These are phyloP conservation scores for Jaltomata sinuosa DNA, from an alignment of 257 asterid genomes.

Conservation along the genomic window DNA sequence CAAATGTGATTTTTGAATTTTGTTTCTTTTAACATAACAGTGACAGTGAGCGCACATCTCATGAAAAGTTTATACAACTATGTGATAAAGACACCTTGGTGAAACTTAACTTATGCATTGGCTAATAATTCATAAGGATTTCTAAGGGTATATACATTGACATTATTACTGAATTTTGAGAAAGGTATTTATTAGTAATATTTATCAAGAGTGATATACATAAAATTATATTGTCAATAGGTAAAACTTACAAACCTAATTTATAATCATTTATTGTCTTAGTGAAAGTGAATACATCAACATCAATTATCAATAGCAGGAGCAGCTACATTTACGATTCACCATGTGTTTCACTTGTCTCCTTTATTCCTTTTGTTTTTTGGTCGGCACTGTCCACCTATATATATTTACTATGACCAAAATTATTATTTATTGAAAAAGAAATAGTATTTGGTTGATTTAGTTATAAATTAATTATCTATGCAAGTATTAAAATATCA, in stretches of 20 bases:
- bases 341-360: conserved; percentile 21
- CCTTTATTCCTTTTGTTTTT: conserved; percentile 37
- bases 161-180: too few relatives aligned
- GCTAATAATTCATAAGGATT: background rate
- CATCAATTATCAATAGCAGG: background rate
- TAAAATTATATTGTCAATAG: background rate
- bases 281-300: background rate
- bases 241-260: background rate
- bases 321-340: background rate
- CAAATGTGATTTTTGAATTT: background rate
- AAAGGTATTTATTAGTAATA: background rate
- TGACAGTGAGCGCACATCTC: background rate
- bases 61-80: background rate
- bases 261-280: background rate
- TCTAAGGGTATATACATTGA: background rate
- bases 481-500: background rate
- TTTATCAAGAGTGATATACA: too few relatives aligned
- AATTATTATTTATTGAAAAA: background rate
- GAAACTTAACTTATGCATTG: background rate
- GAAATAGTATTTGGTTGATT: background rate
- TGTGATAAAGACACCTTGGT: background rate
- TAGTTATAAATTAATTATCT: background rate
- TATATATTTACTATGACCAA: background rate
- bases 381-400: conserved; percentile 7
- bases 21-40: background rate